A percentile compares a stretch with the other conserved stretches of the same genome.
Evolutionary conservation across 768 basidiomycete species (phyloP).

Genomic region (Jaapia argillacea): DNA sequence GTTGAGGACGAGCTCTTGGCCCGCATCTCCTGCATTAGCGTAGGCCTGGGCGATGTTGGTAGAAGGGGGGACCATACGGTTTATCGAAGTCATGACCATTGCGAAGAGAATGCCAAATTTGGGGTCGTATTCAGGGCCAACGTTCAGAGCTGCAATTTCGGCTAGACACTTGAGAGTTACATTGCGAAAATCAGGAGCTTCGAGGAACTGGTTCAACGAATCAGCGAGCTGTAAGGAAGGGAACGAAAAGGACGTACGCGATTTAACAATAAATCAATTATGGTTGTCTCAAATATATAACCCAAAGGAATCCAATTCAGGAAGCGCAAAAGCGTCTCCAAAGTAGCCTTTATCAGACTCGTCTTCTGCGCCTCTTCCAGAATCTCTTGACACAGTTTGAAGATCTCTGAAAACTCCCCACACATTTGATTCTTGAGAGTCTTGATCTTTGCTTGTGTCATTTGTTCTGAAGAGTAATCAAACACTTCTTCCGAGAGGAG

Average conservation of each 20-base stretch:
- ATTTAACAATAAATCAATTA: constrained; percentile 88
- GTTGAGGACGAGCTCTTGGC: constrained; percentile 95
- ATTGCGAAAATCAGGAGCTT: constrained; percentile 94
- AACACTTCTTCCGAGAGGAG: constrained; percentile 98
- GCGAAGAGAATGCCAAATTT: constrained; percentile 98
- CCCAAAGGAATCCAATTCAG: constrained; percentile 99
- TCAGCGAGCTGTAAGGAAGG: constrained; percentile 6
- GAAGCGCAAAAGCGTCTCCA: constrained; percentile 93
- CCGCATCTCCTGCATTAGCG: constrained; percentile 77
- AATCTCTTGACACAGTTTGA: constrained; percentile 94
- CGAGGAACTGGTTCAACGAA: constrained; percentile 66
- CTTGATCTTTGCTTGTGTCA: constrained; percentile 97
- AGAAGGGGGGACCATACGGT: constrained; percentile 92
- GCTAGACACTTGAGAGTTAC: constrained; percentile 94
- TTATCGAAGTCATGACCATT: constrained; percentile 96
- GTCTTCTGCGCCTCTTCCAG: constrained; percentile 96
- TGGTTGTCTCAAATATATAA: constrained; percentile 96
- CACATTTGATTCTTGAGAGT: constrained; percentile 98
- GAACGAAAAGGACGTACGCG: constrained; percentile 48
- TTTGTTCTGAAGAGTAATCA: constrained; percentile 96
- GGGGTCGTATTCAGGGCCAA: constrained; percentile 93
- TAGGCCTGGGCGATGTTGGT: constrained; percentile 95
- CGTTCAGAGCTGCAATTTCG: constrained; percentile 90
- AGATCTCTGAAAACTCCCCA: constrained; percentile 94
- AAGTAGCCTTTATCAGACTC: constrained; percentile 85